Evolutionary conservation across 2,329 filamentous ascomycete species (phyloP), one percentile per base, ranked within the genome.

Genomic region (Coniella vitis): DNA sequence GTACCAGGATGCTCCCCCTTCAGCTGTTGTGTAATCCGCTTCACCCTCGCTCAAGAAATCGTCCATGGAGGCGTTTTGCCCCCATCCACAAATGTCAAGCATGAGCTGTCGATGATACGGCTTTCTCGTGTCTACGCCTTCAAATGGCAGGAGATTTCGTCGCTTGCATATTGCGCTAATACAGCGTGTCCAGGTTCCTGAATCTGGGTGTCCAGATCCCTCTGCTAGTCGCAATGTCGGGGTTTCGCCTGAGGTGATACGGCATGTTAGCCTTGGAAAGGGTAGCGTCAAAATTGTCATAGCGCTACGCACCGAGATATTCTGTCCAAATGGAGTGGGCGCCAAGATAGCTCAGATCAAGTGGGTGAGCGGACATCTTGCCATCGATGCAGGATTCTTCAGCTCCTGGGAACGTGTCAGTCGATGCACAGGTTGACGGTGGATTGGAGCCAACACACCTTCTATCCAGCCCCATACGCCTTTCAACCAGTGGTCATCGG

Each of bases 391-490:
- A 80, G 25, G 81, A 79, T 21, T 76, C 71, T 56, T 87, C 81
- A 1, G 82, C 5, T 20, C 36, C 16, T 38, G 10, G 16, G 4
- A 19, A 39, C 3, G 8, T n/a, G 38, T 61, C 32, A 61, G 56
- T 42, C 16, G 40, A 49, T 38, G 16, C 29, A 34, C 10, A 25
- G 16, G 35, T 41, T 13, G 31, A 45, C 7, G 34, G 10, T 8
- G 38, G 7, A 45, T 19, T 37, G 19, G 4, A 37, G n/a, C 4
- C 31, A 12, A 73, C 70, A 60, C 60, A 81, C 85, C 80, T 51
- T 78, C 74, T 41, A 90, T 73, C 74, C 86, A 87, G 40, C 81
- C 78, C 88, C 88, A 94, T n/a, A 87, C 69, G 48, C 86, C 84
- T 49, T 81, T 76, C n/a, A 91, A 70, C 79, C 86, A 87, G 25